A percentile compares a stretch with the other conserved stretches of the same genome.
These are phyloP conservation scores for Aphanocladium album DNA, from an alignment of 2,329 filamentous ascomycete genomes.

Conservation along the genomic window DNA sequence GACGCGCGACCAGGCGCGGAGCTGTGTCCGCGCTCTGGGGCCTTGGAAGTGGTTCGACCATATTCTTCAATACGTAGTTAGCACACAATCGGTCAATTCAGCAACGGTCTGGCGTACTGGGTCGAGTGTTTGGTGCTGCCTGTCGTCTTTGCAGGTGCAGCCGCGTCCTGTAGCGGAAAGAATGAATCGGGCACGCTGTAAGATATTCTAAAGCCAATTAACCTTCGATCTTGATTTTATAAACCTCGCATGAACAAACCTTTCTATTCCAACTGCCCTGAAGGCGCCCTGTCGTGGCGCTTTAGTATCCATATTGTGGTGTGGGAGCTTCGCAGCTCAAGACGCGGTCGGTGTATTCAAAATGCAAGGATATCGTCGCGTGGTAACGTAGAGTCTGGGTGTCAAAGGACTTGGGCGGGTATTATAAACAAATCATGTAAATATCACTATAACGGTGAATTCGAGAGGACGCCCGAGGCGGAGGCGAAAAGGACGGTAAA, in stretches of 20 bases:
- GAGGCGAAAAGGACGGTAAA: neutral
- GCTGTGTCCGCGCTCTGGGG: constrained; percentile 18
- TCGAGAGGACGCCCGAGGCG: neutral
- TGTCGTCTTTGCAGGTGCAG: neutral
- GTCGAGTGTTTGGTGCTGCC: neutral
- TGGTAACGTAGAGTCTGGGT: neutral
- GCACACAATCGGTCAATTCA: neutral
- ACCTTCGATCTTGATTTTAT: neutral
- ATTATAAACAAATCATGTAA: neutral
- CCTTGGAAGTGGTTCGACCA: constrained; percentile 20
- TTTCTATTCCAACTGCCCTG: neutral
- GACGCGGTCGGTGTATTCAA: constrained; percentile 5
- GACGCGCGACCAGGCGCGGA: constrained; percentile 29
- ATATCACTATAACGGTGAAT: neutral
- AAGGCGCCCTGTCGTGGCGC: neutral
- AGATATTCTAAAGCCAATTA: constrained; percentile 3
- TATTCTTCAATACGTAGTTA: constrained; percentile 15
- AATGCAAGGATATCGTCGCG: neutral
- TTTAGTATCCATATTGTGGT: constrained; percentile 5
- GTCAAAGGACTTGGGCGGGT: neutral
- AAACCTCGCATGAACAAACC: neutral
- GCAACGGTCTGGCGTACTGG: neutral
- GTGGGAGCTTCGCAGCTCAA: neutral
- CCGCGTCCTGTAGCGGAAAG: constrained; percentile 9
- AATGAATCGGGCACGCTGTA: constrained; percentile 10